Conservation (phyloP, 768 basidiomycete genomes). For the Arthromyces matolae region DNA sequence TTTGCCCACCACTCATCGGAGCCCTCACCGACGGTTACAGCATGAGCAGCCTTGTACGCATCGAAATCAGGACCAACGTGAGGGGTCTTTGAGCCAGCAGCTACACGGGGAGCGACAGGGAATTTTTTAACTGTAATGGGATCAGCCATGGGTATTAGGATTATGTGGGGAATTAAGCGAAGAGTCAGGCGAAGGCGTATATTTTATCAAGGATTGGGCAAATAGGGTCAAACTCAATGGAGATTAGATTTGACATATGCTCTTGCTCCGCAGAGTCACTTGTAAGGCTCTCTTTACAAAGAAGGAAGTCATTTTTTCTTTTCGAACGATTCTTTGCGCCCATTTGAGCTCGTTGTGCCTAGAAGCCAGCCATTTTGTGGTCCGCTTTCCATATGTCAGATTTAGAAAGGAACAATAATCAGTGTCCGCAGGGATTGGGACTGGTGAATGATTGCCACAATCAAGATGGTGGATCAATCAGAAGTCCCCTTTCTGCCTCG, state of each 20-base stretch:
- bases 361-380: not conserved
- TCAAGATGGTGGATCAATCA: too few relatives aligned
- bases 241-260: not conserved
- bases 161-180: not conserved
- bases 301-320: not conserved
- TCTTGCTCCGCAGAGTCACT: slow-evolving; percentile 3
- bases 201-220: slow-evolving; percentile 7
- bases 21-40: slow-evolving; percentile 67
- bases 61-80: slow-evolving; percentile 78
- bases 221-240: slow-evolving; percentile 13
- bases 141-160: slow-evolving; percentile 13
- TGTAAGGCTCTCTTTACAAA: not conserved
- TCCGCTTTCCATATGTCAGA: not conserved
- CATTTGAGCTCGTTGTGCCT: not conserved
- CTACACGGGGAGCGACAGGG: slow-evolving; percentile 74
- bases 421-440: too few relatives aligned
- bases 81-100: slow-evolving; percentile 58
- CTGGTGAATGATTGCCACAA: too few relatives aligned
- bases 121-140: slow-evolving; percentile 35
- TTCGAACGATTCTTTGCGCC: too few relatives aligned
- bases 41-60: slow-evolving; percentile 69
- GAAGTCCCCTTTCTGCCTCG: too few relatives aligned
- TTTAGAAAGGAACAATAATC: too few relatives aligned
- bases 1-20: slow-evolving; percentile 89
- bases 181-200: not conserved